A percentile compares a stretch with the other conserved stretches of the same genome.
phyloP scores from a whole-genome alignment of 352 stramenopile genomes.

The Globisporangium spinosum region DNA sequence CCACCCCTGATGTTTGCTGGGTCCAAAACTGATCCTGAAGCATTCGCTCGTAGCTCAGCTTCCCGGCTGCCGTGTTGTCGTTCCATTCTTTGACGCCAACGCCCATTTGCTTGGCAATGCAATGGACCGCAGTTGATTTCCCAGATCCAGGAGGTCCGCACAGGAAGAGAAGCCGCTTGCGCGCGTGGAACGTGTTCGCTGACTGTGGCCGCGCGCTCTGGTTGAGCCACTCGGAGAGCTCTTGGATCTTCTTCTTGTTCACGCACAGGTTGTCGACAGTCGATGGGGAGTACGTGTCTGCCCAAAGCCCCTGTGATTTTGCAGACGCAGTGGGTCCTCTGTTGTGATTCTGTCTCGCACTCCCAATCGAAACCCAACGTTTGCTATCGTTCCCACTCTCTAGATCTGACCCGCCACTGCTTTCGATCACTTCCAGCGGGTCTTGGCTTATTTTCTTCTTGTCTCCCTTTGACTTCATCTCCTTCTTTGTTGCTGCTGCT shows the following conservation, averaged over 20 bases:
- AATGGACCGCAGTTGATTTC: conserved; percentile 77
- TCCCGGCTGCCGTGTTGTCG: conserved; percentile 58
- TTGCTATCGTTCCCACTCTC: neutral
- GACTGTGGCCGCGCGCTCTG: conserved; percentile 22
- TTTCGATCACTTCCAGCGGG: conserved; percentile 35
- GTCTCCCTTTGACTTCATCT: neutral
- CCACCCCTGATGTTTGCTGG: conserved; percentile 42
- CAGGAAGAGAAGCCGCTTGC: conserved; percentile 73
- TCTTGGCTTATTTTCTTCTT: neutral
- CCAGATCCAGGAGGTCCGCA: conserved; percentile 74
- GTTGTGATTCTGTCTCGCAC: neutral
- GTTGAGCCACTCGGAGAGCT: conserved; percentile 62
- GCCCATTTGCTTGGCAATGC: conserved; percentile 43
- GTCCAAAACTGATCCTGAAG: conserved; percentile 48
- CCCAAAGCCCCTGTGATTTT: conserved; percentile 36
- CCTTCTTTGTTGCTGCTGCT: neutral
- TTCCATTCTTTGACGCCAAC: conserved; percentile 64
- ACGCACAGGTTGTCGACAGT: conserved; percentile 69
- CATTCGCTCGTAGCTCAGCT: conserved; percentile 50
- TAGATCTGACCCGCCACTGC: conserved; percentile 28
- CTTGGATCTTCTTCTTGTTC: conserved; percentile 80
- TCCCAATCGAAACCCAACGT: neutral
- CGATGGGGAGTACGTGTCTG: conserved; percentile 37
- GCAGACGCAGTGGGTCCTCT: neutral
- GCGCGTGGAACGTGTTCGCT: conserved; percentile 9